phyloP scores from a whole-genome alignment of 257 asterid genomes.

The Lycium barbarum region DNA sequence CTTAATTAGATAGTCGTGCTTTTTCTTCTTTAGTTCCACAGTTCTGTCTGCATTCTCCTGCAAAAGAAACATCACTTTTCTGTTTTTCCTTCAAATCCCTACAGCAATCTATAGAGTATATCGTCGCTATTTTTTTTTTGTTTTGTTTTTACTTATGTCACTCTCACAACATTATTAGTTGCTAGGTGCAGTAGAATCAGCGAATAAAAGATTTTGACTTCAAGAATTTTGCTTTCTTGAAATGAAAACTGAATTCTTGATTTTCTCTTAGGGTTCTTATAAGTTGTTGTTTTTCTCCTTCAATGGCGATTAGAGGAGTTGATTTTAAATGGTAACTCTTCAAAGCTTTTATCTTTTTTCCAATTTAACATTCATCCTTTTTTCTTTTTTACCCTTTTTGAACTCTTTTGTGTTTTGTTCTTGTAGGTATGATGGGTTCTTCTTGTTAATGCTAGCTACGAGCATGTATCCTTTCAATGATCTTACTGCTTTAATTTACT shows the following conservation, averaged over 20 bases:
- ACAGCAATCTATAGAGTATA: not conserved
- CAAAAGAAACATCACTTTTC: not conserved
- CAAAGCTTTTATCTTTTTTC: not conserved
- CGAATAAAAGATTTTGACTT: not conserved
- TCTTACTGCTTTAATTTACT: not conserved
- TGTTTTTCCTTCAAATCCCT: slow-evolving; percentile 5
- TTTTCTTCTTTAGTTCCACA: not conserved
- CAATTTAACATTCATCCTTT: not conserved
- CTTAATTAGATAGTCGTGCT: slow-evolving; percentile 11
- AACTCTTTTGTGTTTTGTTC: slow-evolving; percentile 20
- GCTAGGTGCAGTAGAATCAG: not conserved
- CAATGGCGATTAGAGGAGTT: slow-evolving; percentile 89
- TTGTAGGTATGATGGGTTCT: slow-evolving; percentile 99
- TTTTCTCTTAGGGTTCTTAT: not conserved
- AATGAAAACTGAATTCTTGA: slow-evolving; percentile 13
- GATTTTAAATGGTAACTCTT: slow-evolving; percentile 83
- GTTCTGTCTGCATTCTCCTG: not conserved
- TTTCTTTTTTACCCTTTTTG: slow-evolving; percentile 4
- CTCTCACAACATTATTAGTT: not conserved
- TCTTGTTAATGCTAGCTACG: slow-evolving; percentile 97
- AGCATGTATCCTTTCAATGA: slow-evolving; percentile 81
- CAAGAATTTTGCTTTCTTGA: slow-evolving; percentile 3
- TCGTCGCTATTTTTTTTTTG: not conserved
- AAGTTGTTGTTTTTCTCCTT: not conserved
- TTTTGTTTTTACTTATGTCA: not conserved